Percentiles rank a stretch among this genome's conserved stretches.
Conservation (phyloP, 768 basidiomycete species). For the Termitomyces sp. region DNA sequence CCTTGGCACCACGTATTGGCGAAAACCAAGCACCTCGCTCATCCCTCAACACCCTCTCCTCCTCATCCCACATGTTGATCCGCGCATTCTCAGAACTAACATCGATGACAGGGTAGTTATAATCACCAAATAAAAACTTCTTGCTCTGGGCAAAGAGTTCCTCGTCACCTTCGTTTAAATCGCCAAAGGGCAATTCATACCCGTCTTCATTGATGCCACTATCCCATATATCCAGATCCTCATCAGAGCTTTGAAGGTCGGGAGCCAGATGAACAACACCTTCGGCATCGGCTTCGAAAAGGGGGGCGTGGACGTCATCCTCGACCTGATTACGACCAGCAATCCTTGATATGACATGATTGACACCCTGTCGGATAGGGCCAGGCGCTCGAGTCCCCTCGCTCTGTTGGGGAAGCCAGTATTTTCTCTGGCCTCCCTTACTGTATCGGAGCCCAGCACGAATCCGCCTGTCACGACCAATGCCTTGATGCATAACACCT, state of each 20-base stretch:
- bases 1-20: slow-evolving; percentile 44
- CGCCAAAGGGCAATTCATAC: slow-evolving; percentile 63
- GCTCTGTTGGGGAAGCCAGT: slow-evolving; percentile 83
- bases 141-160: slow-evolving; percentile 70
- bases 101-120: slow-evolving; percentile 86
- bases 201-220: slow-evolving; percentile 29
- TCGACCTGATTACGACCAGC: slow-evolving; percentile 39
- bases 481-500: slow-evolving; percentile 87
- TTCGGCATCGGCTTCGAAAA: slow-evolving; percentile 59
- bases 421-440: slow-evolving; percentile 87
- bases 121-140: slow-evolving; percentile 84
- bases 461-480: slow-evolving; percentile 80
- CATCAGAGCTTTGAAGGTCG: slow-evolving; percentile 39
- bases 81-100: slow-evolving; percentile 74
- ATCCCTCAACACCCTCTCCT: slow-evolving; percentile 76
- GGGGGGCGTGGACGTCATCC: slow-evolving; percentile 64
- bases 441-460: slow-evolving; percentile 89
- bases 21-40: slow-evolving; percentile 72
- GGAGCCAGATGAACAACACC: slow-evolving; percentile 61
- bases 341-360: slow-evolving; percentile 33
- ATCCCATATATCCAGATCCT: slow-evolving; percentile 38
- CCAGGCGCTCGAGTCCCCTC: slow-evolving; percentile 32
- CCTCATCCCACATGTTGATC: slow-evolving; percentile 70
- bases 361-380: slow-evolving; percentile 34
- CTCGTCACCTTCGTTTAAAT: slow-evolving; percentile 68